Evolutionary conservation across 345 rosid species (phyloP), one percentile per base, ranked within the genome.

Genomic region (Camelina hispida): DNA sequence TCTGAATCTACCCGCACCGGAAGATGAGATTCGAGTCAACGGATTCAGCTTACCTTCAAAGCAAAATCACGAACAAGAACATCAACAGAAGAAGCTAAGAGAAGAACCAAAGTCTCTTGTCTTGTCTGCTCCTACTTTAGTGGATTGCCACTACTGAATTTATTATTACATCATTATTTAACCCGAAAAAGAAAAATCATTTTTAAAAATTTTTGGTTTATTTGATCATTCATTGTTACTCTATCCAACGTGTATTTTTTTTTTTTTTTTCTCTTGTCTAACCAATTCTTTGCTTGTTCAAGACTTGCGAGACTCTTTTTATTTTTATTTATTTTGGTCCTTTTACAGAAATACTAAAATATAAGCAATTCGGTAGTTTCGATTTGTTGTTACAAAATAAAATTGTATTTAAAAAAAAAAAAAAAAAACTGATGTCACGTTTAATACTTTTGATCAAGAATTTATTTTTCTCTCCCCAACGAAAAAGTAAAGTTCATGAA

Each of bases 1-100:
- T 88, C 96, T 95, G 64, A 95, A 95, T 78, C 88, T 95, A 67
- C 98, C 97, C 0, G 97, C 97, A 7, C 97, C 96, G 10, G 97
- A 90, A 72, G 96, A 90, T 42, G 90, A 88, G 66, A 81, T 79
- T 47, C 60, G 78, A 43, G 79, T 84, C 59, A 67, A 75, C 2
- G 82, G 81, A 53, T 53, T 77, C 23, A 50, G 80, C 82, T 87
- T 88, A 63, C 79, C 87, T 81, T 85, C 85, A 46, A 87, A 79
- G 84, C 87, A 84, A 78, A 85, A 85, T 35, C 75, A 83, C 9
- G 76, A 78, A 67, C 83, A 75, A 42, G 84, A 76, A 23, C 78
- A 72, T 80, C 56, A 75, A 52, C 85, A 78, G 11, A 83, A 69
- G 44, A 55, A 57, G 50, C 72, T 51, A 51, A 66, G 69, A 78